Evolutionary conservation across 768 basidiomycete species (phyloP), one percentile per base, ranked within the genome.

Genomic region (Suillus subluteus): DNA sequence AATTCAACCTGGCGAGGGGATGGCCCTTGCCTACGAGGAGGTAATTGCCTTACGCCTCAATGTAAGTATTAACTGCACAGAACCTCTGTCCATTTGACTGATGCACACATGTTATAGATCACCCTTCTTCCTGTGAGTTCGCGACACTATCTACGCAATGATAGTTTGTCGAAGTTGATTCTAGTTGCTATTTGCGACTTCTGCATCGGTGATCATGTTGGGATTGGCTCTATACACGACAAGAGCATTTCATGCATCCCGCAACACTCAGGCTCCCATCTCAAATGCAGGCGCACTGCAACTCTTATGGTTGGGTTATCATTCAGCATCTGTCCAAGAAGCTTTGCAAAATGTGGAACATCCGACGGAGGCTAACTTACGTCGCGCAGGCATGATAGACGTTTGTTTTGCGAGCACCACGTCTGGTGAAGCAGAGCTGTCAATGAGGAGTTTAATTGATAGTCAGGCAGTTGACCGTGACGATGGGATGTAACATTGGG

Each of bases 321-420:
- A 46, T 50, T 63, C 62, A 30, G 3, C 30, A 43, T 5, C 18
- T 11, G 30, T 63, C 9, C 7, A 37, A 7, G 62, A 52, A 7
- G 62, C 21, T 43, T 21, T 65, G 16, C 23, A 58, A 12, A 41
- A 23, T 18, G 56, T 61, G 30, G 26, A 30, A 12, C 21, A 43
- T 37, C 54, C 54, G 46, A 58, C 41, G n/a, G 55, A 56, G 7
- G 40, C 23, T 26, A 58, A 48, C 32, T 30, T 65, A 16, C 64
- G 58, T 11, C 32, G 37, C 3, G 64, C 64, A 16, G 40, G 64
- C 16, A 65, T 65, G 64, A 43, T 65, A 41, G 64, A 59, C 9
- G 43, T 65, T 30, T 46, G 55, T 46, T 58, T 65, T 44, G 41
- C 41, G 32, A 46, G 50, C 37, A 63, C 23, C 13, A 30, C 35